Evolutionary conservation across 2,329 filamentous ascomycete genomes (phyloP), one percentile per base, ranked within the genome.

Genomic region (Talaromyces sp.): DNA sequence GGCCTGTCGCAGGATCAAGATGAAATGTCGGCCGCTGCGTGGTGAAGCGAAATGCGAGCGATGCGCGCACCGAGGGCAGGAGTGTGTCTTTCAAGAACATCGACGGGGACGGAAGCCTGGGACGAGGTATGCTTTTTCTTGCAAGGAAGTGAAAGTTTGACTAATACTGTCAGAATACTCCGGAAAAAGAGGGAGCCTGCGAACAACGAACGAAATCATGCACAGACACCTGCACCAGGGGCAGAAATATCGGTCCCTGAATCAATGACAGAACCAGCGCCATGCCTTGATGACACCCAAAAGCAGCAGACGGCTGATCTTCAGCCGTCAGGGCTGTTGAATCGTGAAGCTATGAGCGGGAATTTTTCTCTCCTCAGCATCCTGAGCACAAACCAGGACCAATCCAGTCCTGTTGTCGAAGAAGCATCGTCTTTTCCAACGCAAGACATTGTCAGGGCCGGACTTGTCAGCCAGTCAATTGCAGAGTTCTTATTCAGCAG

Each of bases 71-170:
- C 75, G 76, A 56, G 69, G 70, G 1, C 61, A 76, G 1, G 69
- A 74, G 6, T 78, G 75, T 58, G 62, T 75, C 1, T 75, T 75
- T 58, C 68, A 70, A 55, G 66, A 74, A 57, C 75, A 78, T 63
- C 73, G 71, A 8, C 71, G 75, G 17, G 75, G 75, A 6, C 68
- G 75, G 21, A 77, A 60, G 72, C 60, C 70, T 67, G 2, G 74
- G 68, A 43, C 59, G 48, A 70, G 66, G 72, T 74, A 63, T n/a
- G 6, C 14, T 8, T 38, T n/a, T n/a, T n/a, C 35, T 14, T 38
- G 6, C 3, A 38, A 6, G 35, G 1, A n/a, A 38, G 35, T 0
- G 17, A 7, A 38, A 38, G 4, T n/a, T 7, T 3, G 35, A n/a
- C 35, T 38, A 38, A 38, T n/a, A 38, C 17, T 24, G 8, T n/a